phyloP scores from a whole-genome alignment of 495 filamentous ascomycete species.

The Podospora bellae-mahoneyi region DNA sequence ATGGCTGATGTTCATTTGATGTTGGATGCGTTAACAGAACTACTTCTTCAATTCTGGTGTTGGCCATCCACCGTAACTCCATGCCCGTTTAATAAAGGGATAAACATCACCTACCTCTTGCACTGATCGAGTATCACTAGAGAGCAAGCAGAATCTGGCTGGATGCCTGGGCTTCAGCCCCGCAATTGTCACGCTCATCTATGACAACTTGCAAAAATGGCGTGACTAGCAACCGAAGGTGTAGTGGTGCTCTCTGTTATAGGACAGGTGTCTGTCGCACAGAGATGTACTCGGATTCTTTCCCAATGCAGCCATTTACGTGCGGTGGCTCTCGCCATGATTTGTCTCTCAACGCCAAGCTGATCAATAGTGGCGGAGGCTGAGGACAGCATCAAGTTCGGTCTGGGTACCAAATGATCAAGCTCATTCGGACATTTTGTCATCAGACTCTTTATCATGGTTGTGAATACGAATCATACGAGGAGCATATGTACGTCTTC shows the following conservation, averaged over 20 bases:
- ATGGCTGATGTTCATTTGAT: no score
- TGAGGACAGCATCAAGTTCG: neutral
- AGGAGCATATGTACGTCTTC: neutral
- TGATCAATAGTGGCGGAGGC: neutral
- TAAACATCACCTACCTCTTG: no score
- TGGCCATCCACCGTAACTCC: no score
- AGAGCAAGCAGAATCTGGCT: no score
- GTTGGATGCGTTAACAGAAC: no score
- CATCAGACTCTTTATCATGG: neutral
- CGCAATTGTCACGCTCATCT: no score
- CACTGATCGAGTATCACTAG: no score
- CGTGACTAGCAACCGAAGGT: neutral
- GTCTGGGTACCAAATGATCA: neutral
- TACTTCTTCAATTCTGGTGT: no score
- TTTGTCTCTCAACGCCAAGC: neutral
- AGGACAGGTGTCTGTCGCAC: neutral
- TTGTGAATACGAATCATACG: neutral
- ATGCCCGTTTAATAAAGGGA: no score
- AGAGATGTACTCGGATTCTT: neutral
- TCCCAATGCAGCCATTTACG: neutral
- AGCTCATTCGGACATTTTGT: neutral
- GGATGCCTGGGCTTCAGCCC: neutral
- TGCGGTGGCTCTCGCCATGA: neutral
- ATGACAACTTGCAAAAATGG: neutral
- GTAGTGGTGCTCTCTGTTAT: neutral